phyloP scores from a whole-genome alignment of 192 early-diverging fungal species.

The Martensiomyces pterosporus region DNA sequence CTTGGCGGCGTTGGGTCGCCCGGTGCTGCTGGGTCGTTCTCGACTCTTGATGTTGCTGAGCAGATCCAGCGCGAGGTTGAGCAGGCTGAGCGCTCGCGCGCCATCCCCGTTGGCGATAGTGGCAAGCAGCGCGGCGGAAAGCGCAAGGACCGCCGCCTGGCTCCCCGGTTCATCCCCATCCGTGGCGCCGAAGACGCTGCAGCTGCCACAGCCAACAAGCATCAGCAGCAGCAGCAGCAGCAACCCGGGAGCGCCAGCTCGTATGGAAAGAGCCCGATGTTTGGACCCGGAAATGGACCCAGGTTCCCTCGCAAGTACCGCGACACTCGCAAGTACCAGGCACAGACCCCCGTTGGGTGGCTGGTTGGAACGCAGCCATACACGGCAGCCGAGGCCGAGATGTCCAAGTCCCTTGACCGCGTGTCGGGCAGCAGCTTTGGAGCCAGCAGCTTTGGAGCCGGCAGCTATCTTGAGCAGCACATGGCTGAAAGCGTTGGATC shows the following conservation, averaged over 20 bases:
- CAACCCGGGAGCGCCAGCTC: slow-evolving; percentile 29
- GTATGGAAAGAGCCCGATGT: slow-evolving; percentile 49
- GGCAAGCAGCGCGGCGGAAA: slow-evolving; percentile 7
- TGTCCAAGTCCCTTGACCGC: slow-evolving; percentile 52
- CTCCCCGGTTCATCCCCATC: slow-evolving; percentile 48
- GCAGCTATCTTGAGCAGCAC: slow-evolving; percentile 33
- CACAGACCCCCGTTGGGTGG: slow-evolving; percentile 72
- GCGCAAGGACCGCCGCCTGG: slow-evolving; percentile 33
- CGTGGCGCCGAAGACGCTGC: slow-evolving; percentile 15
- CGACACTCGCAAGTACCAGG: slow-evolving; percentile 63
- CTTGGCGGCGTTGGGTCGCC: slow-evolving; percentile 20
- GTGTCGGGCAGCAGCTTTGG: slow-evolving; percentile 44
- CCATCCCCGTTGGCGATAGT: slow-evolving; percentile 22
- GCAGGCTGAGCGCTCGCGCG: slow-evolving; percentile 30
- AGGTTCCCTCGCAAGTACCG: slow-evolving; percentile 52
- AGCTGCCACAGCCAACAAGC: slow-evolving; percentile 5
- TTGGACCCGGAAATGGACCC: slow-evolving; percentile 41
- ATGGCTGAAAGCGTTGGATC: slow-evolving; percentile 21
- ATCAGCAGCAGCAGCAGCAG: slow-evolving; percentile 9
- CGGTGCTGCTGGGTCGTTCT: slow-evolving; percentile 32
- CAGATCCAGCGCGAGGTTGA: slow-evolving; percentile 46
- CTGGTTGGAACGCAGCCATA: slow-evolving; percentile 68
- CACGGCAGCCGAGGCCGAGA: slow-evolving; percentile 49
- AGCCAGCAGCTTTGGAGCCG: neutral
- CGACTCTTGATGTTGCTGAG: slow-evolving; percentile 32